A percentile compares a stretch with the other conserved stretches of the same genome.
These are phyloP conservation scores for Talaromyces islandicus DNA, from an alignment of 2,329 filamentous ascomycete species.

Conservation along the genomic window DNA sequence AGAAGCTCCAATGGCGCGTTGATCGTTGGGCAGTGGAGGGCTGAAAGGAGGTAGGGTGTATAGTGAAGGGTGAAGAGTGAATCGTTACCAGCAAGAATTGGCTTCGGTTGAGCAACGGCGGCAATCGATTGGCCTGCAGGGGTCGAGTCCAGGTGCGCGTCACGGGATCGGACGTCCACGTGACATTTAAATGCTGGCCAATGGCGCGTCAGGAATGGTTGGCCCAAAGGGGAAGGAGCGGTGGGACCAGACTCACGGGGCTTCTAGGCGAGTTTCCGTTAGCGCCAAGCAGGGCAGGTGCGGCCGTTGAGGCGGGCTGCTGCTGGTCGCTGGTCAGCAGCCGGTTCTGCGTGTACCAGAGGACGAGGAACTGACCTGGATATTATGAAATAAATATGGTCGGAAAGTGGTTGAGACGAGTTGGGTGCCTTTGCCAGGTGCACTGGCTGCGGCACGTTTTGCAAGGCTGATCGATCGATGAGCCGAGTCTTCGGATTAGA, in stretches of 20 bases:
- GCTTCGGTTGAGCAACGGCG: not conserved
- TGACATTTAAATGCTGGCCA: conserved; percentile 7
- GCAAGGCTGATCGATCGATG: not conserved
- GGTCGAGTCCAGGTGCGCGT: conserved; percentile 1
- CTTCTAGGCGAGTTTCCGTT: not conserved
- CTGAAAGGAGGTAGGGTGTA: not conserved
- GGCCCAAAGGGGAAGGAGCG: not conserved
- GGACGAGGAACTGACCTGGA: not conserved
- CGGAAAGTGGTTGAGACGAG: not conserved
- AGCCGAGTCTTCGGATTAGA: not conserved
- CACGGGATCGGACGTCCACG: conserved; percentile 6
- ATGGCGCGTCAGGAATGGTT: not conserved
- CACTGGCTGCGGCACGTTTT: not conserved
- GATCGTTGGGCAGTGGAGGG: not conserved
- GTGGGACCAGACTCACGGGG: not conserved
- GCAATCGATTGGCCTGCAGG: conserved; percentile 1
- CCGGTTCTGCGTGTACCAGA: not conserved
- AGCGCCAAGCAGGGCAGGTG: not conserved
- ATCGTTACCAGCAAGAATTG: not conserved
- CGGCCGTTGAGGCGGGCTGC: not conserved
- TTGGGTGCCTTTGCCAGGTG: not conserved
- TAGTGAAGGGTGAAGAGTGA: not conserved
- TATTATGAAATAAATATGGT: not conserved
- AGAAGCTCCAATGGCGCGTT: not conserved
- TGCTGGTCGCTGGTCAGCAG: not conserved